Evolutionary conservation across 1,284 basidiomycete genomes (phyloP).

Genomic region (Fistulina hepatica): DNA sequence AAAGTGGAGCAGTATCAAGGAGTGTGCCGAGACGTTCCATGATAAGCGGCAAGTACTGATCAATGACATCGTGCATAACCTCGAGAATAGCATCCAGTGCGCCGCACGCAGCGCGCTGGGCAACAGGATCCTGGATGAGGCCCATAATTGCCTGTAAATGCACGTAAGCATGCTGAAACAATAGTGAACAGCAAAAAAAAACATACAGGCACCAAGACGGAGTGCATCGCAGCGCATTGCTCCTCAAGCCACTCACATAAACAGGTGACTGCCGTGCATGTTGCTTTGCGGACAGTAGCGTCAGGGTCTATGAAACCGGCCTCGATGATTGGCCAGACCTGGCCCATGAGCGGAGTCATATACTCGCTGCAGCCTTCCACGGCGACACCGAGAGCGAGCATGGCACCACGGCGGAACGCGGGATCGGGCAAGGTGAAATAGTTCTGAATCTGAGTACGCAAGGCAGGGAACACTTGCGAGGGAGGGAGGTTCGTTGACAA

Average conservation of each 20-base stretch:
- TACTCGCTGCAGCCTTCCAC: conserved; percentile 98
- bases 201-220: conserved; percentile 76
- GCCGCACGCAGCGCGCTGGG: conserved; percentile 89
- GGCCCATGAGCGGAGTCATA: conserved; percentile 87
- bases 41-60: conserved; percentile 86
- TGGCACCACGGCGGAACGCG: conserved; percentile 78
- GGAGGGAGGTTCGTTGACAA: conserved; percentile 93
- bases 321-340: conserved; percentile 95
- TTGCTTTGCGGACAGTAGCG: conserved; percentile 84
- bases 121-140: conserved; percentile 79
- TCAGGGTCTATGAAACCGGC: conserved; percentile 80
- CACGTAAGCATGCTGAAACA: conserved; percentile 4
- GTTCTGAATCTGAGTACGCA: conserved; percentile 71
- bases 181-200: conserved; percentile 2
- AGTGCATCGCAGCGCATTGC: conserved; percentile 81
- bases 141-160: conserved; percentile 66
- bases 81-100: conserved; percentile 96
- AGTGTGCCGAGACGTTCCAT: conserved; percentile 92
- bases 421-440: conserved; percentile 80
- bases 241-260: conserved; percentile 98
- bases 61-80: conserved; percentile 85
- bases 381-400: conserved; percentile 92
- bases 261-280: conserved; percentile 92
- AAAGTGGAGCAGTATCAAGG: conserved; percentile 75
- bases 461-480: conserved; percentile 91